A percentile compares a stretch with the other conserved stretches of the same genome.
These are phyloP conservation scores for Karstenula rhodostoma DNA, from an alignment of 2,329 filamentous ascomycete genomes.

Conservation along the genomic window DNA sequence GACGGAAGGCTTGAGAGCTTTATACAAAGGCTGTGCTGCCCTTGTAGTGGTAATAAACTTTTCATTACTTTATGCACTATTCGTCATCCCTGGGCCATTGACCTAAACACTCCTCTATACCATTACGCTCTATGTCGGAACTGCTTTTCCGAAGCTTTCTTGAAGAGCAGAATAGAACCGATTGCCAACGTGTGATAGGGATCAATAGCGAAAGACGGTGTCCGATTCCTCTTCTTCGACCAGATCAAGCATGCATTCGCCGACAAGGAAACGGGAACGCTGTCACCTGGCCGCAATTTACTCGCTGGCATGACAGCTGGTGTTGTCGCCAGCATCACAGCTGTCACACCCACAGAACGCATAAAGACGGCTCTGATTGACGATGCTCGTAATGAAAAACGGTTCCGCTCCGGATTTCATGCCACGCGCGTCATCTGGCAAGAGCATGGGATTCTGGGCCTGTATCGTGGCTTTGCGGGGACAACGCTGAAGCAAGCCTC, in stretches of 20 bases:
- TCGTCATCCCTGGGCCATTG: not conserved
- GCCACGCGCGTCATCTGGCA: constrained; percentile 59
- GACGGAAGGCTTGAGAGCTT: constrained; percentile 63
- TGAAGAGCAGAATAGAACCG: not conserved
- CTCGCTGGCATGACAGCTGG: constrained; percentile 71
- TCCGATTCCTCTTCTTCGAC: constrained; percentile 73
- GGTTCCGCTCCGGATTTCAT: constrained; percentile 61
- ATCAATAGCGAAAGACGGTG: constrained; percentile 69
- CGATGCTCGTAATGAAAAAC: constrained; percentile 61
- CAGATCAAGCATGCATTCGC: constrained; percentile 68
- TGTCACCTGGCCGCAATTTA: constrained; percentile 66
- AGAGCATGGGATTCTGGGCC: constrained; percentile 62
- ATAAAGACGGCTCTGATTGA: constrained; percentile 75
- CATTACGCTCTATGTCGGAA: constrained; percentile 3
- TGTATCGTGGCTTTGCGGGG: constrained; percentile 67
- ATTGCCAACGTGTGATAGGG: constrained; percentile 49
- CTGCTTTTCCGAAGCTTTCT: constrained; percentile 19
- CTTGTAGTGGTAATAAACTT: constrained; percentile 57
- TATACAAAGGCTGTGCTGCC: constrained; percentile 71
- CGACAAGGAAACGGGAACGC: constrained; percentile 62
- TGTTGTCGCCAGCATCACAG: constrained; percentile 67
- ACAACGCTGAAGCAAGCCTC: constrained; percentile 70
- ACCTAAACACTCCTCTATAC: not conserved
- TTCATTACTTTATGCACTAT: not conserved
- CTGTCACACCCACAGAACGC: constrained; percentile 72